phyloP scores from a whole-genome alignment of 1,284 basidiomycete species.

The Pyrrhoderma lamaoense region DNA sequence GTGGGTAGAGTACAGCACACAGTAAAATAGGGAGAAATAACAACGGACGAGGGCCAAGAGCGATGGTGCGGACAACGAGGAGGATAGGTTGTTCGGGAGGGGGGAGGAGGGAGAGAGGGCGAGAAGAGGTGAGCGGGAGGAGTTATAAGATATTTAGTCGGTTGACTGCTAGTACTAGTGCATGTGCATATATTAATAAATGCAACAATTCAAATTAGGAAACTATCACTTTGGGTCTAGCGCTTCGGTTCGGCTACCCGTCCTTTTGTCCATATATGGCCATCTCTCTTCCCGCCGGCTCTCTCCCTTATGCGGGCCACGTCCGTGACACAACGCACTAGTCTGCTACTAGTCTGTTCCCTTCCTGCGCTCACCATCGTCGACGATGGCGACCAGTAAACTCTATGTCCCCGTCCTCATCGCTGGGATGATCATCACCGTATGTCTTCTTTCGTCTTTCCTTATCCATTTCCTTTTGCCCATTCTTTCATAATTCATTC shows the following conservation, averaged over 20 bases:
- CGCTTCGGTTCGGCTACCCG: too few relatives aligned
- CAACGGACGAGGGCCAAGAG: constrained; percentile 25
- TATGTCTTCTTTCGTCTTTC: constrained; percentile 25
- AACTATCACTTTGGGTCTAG: too few relatives aligned
- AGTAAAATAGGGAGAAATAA: constrained; percentile 4
- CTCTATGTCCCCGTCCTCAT: constrained; percentile 45
- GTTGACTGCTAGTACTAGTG: not conserved
- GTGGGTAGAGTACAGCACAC: constrained; percentile 22
- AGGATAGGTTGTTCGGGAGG: constrained; percentile 10
- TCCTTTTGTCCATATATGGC: too few relatives aligned
- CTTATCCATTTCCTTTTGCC: constrained; percentile 10
- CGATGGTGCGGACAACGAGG: constrained; percentile 14
- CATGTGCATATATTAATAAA: not conserved
- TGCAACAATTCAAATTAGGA: too few relatives aligned
- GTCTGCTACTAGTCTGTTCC: constrained; percentile 7
- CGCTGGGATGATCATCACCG: constrained; percentile 76
- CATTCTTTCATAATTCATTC: not conserved
- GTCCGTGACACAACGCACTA: constrained; percentile 9
- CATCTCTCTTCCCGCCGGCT: too few relatives aligned
- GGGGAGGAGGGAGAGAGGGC: constrained; percentile 10
- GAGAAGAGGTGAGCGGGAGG: constrained; percentile 2
- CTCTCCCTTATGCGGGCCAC: not conserved
- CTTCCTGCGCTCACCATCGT: constrained; percentile 27
- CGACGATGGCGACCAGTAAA: constrained; percentile 21
- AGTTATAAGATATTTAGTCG: not conserved